Percentiles rank a stretch among this genome's conserved stretches.
These are phyloP conservation scores for Sungouiozyma intestinalis DNA, from an alignment of 805 yeast genomes.

Conservation along the genomic window DNA sequence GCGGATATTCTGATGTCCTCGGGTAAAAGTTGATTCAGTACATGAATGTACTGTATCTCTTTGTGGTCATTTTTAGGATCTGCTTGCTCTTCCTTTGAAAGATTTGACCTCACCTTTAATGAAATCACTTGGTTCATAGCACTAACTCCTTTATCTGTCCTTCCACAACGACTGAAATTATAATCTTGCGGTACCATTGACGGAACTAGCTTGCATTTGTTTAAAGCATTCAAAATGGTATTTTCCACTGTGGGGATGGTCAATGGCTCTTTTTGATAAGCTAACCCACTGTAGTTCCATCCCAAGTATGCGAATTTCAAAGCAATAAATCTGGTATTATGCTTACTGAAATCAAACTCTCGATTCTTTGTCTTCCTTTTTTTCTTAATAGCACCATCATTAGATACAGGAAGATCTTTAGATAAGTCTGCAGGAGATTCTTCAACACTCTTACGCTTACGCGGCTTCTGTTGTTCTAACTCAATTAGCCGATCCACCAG, in stretches of 20 bases:
- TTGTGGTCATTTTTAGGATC: slow-evolving; percentile 45
- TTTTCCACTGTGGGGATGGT: slow-evolving; percentile 83
- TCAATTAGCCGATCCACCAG: slow-evolving; percentile 46
- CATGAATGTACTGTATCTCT: slow-evolving; percentile 68
- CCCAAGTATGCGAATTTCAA: slow-evolving; percentile 81
- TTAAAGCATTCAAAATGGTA: slow-evolving; percentile 59
- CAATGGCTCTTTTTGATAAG: slow-evolving; percentile 65
- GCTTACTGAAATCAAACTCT: slow-evolving; percentile 56
- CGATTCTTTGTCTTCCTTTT: slow-evolving; percentile 27
- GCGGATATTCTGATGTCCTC: slow-evolving; percentile 74
- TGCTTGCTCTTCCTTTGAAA: slow-evolving; percentile 51
- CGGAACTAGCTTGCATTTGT: slow-evolving; percentile 54
- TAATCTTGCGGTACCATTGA: slow-evolving; percentile 50
- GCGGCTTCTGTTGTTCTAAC: slow-evolving; percentile 35
- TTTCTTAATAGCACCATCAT: background rate
- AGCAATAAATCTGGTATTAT: slow-evolving; percentile 60
- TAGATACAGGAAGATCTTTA: background rate
- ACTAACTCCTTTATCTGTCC: slow-evolving; percentile 95
- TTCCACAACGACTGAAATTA: slow-evolving; percentile 80
- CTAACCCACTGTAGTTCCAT: slow-evolving; percentile 90
- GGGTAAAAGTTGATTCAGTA: slow-evolving; percentile 71
- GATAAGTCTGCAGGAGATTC: background rate
- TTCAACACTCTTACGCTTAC: slow-evolving; percentile 1
- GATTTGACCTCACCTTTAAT: slow-evolving; percentile 57
- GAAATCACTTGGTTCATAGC: slow-evolving; percentile 94